phyloP scores from a whole-genome alignment of 2,329 filamentous ascomycete species.

The Ophiocordyceps polyrhachis-furcata region DNA sequence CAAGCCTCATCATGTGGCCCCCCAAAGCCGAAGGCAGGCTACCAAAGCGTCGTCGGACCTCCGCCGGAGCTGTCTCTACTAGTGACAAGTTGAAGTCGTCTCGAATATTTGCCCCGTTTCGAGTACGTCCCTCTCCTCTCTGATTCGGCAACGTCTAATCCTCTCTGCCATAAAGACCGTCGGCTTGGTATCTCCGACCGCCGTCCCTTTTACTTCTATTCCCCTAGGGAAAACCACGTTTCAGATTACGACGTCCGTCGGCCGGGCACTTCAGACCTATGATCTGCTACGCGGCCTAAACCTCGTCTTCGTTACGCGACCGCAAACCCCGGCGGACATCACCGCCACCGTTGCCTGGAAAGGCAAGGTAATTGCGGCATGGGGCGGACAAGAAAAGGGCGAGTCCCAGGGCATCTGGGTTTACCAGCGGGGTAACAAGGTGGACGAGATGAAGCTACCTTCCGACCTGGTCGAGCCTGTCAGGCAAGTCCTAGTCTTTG shows the following conservation, averaged over 20 bases:
- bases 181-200: slow-evolving; percentile 78
- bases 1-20: slow-evolving; percentile 28
- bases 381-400: slow-evolving; percentile 43
- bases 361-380: slow-evolving; percentile 73
- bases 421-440: slow-evolving; percentile 77
- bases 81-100: slow-evolving; percentile 35
- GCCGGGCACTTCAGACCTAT: slow-evolving; percentile 82
- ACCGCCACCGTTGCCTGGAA: slow-evolving; percentile 81
- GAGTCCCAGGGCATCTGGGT: slow-evolving; percentile 61
- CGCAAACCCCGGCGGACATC: slow-evolving; percentile 70
- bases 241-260: slow-evolving; percentile 91
- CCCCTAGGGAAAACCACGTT: slow-evolving; percentile 88
- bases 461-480: slow-evolving; percentile 49
- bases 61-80: slow-evolving; percentile 17
- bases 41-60: slow-evolving; percentile 59
- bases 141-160: neutral
- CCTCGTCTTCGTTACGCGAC: slow-evolving; percentile 80
- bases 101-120: slow-evolving; percentile 80
- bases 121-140: slow-evolving; percentile 36
- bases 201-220: slow-evolving; percentile 75
- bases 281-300: slow-evolving; percentile 80
- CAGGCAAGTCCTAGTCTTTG: slow-evolving; percentile 62
- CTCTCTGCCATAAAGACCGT: slow-evolving; percentile 45
- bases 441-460: slow-evolving; percentile 55
- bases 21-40: slow-evolving; percentile 41